Percentiles rank a stretch among this genome's conserved stretches.
Conservation (phyloP, 768 basidiomycete species). For the Tulasnella calospora region DNA sequence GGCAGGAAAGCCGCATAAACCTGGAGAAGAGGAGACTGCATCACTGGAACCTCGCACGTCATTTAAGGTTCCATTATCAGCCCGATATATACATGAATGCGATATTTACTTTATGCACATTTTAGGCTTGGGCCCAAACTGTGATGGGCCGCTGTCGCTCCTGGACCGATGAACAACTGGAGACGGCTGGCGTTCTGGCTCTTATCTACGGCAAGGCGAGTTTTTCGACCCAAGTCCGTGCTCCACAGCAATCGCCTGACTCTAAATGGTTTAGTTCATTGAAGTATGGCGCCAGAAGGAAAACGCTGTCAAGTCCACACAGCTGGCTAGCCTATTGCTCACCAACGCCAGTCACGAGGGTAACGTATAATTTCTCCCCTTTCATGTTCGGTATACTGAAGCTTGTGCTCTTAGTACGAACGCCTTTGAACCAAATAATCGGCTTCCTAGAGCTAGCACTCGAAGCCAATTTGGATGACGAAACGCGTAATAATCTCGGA, state of each 20-base stretch:
- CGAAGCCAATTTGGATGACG: conserved; percentile 63
- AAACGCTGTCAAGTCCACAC: conserved; percentile 62
- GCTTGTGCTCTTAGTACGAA: conserved; percentile 49
- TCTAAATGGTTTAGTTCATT: conserved; percentile 53
- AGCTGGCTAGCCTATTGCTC: conserved; percentile 65
- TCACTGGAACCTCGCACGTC: conserved; percentile 69
- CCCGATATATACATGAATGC: neutral
- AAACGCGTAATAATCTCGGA: conserved; percentile 68
- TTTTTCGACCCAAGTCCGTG: neutral
- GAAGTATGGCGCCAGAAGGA: conserved; percentile 84
- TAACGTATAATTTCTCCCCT: conserved; percentile 32
- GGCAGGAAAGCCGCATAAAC: conserved; percentile 70
- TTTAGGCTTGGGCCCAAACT: conserved; percentile 61
- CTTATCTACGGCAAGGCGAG: conserved; percentile 69
- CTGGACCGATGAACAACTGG: conserved; percentile 80
- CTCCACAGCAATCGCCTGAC: neutral
- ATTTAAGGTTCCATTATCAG: conserved; percentile 47
- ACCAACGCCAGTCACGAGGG: conserved; percentile 83
- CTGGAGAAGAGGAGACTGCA: conserved; percentile 37
- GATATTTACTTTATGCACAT: neutral
- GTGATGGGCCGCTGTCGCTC: conserved; percentile 60
- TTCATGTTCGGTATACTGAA: neutral
- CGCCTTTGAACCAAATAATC: conserved; percentile 76
- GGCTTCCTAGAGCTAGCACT: conserved; percentile 78
- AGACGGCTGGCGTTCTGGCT: conserved; percentile 73